Evolutionary conservation across 495 filamentous ascomycete genomes (phyloP).

Genomic region (Articulospora tetracladia): DNA sequence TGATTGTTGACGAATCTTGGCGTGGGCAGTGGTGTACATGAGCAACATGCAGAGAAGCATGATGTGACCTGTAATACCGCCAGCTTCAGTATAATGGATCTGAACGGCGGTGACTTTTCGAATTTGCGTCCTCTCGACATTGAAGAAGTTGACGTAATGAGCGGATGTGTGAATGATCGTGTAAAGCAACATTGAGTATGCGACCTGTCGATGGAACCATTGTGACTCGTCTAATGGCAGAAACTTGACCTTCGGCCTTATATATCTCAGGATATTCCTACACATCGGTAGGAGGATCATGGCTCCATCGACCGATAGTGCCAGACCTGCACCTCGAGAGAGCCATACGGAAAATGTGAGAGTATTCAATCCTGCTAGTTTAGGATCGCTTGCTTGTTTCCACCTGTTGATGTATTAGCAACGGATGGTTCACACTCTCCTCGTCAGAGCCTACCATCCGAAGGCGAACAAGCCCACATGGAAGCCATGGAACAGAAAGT

Average conservation of each 20-base stretch:
- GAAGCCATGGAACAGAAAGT: conserved; percentile 77
- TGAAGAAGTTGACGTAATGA: conserved; percentile 99
- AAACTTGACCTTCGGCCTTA: conserved; percentile 85
- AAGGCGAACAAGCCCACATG: conserved; percentile 79
- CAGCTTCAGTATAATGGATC: conserved; percentile 87
- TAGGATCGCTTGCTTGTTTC: conserved; percentile 62
- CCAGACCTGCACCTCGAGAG: conserved; percentile 86
- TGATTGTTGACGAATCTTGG: conserved; percentile 90
- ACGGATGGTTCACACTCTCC: neutral
- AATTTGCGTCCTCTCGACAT: conserved; percentile 83
- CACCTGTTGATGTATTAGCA: conserved; percentile 50
- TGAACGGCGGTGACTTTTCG: conserved; percentile 78
- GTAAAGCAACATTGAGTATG: conserved; percentile 83
- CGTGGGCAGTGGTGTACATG: conserved; percentile 96
- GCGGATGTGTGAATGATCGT: conserved; percentile 69
- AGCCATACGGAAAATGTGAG: conserved; percentile 91
- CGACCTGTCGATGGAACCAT: conserved; percentile 96
- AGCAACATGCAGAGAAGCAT: conserved; percentile 99
- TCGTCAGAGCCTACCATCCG: conserved; percentile 69
- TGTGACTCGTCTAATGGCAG: conserved; percentile 90
- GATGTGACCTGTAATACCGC: conserved; percentile 92
- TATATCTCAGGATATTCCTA: conserved; percentile 75
- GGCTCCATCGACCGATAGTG: conserved; percentile 75
- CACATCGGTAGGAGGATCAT: conserved; percentile 94
- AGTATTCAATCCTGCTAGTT: conserved; percentile 72